Evolutionary conservation across 768 basidiomycete species (phyloP).

Genomic region (Imleria badia): DNA sequence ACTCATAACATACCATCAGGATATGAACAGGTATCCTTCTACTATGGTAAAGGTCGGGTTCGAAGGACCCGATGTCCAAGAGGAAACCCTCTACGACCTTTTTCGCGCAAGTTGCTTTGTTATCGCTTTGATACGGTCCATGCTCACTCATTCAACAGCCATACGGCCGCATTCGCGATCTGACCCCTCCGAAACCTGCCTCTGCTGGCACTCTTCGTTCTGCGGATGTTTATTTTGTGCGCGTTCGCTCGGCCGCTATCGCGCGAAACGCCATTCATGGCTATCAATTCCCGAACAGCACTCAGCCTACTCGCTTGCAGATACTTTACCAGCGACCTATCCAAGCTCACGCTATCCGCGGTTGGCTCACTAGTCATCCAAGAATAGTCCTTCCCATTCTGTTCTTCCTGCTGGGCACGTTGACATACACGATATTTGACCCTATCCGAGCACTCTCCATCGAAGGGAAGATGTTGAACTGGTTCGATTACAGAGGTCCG

Average conservation of each 20-base stretch:
- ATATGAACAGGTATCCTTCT: constrained; percentile 82
- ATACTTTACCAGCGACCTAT: constrained; percentile 62
- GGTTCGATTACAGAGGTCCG: constrained; percentile 78
- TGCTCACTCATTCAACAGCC: constrained; percentile 46
- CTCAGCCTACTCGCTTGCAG: constrained; percentile 45
- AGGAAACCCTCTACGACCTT: constrained; percentile 75
- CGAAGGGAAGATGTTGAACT: constrained; percentile 75
- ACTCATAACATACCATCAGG: constrained; percentile 43
- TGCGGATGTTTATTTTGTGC: constrained; percentile 60
- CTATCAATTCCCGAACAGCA: constrained; percentile 35
- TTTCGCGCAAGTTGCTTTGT: constrained; percentile 57
- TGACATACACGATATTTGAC: constrained; percentile 95
- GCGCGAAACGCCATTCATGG: constrained; percentile 85
- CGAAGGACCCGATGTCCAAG: constrained; percentile 84
- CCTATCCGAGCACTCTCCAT: constrained; percentile 85
- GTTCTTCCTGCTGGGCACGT: constrained; percentile 83
- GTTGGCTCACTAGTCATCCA: constrained; percentile 87
- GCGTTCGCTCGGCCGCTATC: constrained; percentile 67
- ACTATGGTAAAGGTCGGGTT: constrained; percentile 74
- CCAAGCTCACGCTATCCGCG: constrained; percentile 64
- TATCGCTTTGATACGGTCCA: not conserved
- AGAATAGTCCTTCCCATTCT: constrained; percentile 77
- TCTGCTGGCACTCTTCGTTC: constrained; percentile 68
- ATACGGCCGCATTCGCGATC: constrained; percentile 75
- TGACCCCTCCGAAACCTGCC: constrained; percentile 57